A percentile compares a stretch with the other conserved stretches of the same genome.
phyloP scores from a whole-genome alignment of 2,329 filamentous ascomycete genomes.

The Pseudocercospora crystallina region DNA sequence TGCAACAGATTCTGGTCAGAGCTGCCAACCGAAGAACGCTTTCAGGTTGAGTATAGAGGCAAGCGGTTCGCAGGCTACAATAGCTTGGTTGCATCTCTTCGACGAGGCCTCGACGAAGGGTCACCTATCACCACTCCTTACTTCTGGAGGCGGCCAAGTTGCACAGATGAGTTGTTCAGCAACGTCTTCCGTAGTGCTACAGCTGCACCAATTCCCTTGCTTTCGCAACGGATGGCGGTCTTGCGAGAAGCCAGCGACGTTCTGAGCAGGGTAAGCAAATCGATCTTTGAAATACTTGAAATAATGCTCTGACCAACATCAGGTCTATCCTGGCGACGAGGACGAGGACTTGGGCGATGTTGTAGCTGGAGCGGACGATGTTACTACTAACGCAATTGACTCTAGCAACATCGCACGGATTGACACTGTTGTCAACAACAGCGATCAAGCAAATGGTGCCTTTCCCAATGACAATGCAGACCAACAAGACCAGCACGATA shows the following conservation, averaged over 20 bases:
- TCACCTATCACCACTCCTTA: conserved; percentile 85
- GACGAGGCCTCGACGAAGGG: conserved; percentile 84
- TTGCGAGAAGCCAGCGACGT: conserved; percentile 80
- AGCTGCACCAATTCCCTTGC: conserved; percentile 80
- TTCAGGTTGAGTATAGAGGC: conserved; percentile 77
- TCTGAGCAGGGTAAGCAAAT: conserved; percentile 44
- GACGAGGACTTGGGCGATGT: conserved; percentile 11
- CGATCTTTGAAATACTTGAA: neutral
- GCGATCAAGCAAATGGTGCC: too few relatives aligned
- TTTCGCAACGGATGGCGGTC: conserved; percentile 74
- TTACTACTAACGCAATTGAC: too few relatives aligned
- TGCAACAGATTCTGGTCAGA: conserved; percentile 82
- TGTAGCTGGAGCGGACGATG: neutral
- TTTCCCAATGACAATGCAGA: too few relatives aligned
- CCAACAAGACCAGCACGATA: neutral
- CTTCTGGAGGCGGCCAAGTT: conserved; percentile 66
- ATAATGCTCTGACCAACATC: conserved; percentile 11
- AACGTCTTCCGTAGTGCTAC: conserved; percentile 86
- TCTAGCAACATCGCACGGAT: too few relatives aligned
- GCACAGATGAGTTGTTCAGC: conserved; percentile 69
- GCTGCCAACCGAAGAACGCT: conserved; percentile 66
- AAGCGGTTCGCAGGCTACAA: conserved; percentile 91
- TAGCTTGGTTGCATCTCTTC: conserved; percentile 84
- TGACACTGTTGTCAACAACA: too few relatives aligned
- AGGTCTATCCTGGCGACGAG: conserved; percentile 21